Conservation (phyloP, 169 alveolate genomes). For the Toxoplasma gondii region DNA sequence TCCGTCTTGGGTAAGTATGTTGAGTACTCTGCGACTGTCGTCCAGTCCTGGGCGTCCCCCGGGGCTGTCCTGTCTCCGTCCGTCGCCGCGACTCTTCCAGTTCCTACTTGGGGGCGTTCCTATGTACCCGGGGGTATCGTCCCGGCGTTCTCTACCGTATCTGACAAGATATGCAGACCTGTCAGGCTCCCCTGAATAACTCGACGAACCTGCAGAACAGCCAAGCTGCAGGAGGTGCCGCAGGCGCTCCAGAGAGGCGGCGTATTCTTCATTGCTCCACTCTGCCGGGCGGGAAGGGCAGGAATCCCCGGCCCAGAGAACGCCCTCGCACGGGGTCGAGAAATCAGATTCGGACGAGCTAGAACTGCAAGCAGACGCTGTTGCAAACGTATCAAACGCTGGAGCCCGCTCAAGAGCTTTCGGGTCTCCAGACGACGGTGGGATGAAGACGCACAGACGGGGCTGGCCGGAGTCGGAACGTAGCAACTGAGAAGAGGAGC, state of each 20-base stretch:
- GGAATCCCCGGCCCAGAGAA: slow-evolving; percentile 19
- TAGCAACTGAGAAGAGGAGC: neutral
- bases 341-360: neutral
- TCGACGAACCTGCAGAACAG: neutral
- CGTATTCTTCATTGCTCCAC: neutral
- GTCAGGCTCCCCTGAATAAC: neutral
- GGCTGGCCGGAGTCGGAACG: neutral
- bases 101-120: neutral
- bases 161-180: neutral
- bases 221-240: neutral
- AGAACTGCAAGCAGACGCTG: neutral
- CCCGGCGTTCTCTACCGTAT: neutral
- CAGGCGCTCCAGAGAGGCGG: neutral
- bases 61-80: neutral
- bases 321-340: neutral
- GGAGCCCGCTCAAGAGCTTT: neutral
- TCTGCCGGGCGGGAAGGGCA: neutral
- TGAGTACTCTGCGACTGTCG: neutral
- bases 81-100: neutral
- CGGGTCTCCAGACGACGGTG: neutral
- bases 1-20: neutral
- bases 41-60: neutral
- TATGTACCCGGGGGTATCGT: neutral
- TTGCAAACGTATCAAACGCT: neutral
- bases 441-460: slow-evolving; percentile 15